Evolutionary conservation across 768 basidiomycete species (phyloP).

Genomic region (Suillus hirtellus): DNA sequence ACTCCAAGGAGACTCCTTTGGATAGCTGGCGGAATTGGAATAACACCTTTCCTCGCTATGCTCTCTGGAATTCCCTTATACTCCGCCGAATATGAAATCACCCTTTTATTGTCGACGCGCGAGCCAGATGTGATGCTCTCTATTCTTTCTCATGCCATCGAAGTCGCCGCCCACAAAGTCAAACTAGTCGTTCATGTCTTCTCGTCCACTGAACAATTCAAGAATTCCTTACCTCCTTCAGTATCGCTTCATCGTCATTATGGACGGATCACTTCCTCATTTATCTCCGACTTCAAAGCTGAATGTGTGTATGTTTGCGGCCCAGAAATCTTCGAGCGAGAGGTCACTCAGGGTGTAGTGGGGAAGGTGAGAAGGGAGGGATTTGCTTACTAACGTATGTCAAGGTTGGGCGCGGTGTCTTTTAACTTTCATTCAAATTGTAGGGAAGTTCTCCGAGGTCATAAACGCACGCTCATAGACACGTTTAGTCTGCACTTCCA

Average conservation of each 20-base stretch:
- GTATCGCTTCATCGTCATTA: background rate
- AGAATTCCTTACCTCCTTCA: conserved; percentile 5
- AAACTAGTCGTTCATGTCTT: conserved; percentile 44
- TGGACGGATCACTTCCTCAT: conserved; percentile 16
- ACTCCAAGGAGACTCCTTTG: conserved; percentile 41
- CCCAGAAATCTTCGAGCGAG: conserved; percentile 45
- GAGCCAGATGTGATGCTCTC: conserved; percentile 53
- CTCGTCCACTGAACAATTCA: conserved; percentile 15
- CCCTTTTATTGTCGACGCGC: conserved; percentile 50
- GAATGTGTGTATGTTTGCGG: conserved; percentile 48
- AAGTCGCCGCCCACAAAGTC: background rate
- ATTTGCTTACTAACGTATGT: conserved; percentile 42
- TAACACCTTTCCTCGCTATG: conserved; percentile 68
- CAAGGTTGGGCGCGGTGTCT: conserved; percentile 11
- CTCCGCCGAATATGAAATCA: conserved; percentile 36
- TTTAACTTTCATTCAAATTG: conserved; percentile 35
- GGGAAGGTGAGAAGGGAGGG: conserved; percentile 38
- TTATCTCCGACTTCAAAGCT: conserved; percentile 16
- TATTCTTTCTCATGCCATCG: conserved; percentile 25
- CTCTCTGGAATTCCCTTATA: conserved; percentile 22
- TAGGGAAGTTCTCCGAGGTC: background rate
- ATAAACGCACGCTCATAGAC: background rate
- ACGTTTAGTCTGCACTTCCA: background rate
- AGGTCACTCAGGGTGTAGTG: conserved; percentile 38
- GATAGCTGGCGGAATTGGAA: conserved; percentile 64